A percentile compares a stretch with the other conserved stretches of the same genome.
These are phyloP conservation scores for Penicillium rolfsii DNA, from an alignment of 2,329 filamentous ascomycete genomes.

Conservation along the genomic window DNA sequence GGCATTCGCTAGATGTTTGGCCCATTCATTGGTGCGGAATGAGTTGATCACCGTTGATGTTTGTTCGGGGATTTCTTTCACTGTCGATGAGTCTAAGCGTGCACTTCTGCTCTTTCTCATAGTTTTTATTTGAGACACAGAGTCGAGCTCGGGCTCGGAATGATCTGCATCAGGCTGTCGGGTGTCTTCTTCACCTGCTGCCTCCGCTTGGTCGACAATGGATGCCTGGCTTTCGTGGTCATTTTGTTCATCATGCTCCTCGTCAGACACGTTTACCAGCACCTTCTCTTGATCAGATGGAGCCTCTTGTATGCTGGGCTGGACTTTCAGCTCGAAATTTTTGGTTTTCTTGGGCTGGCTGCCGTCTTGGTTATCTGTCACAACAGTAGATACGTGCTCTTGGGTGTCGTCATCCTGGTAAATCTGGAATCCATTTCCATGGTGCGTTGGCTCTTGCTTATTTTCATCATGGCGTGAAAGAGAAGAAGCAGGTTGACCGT, in stretches of 20 bases:
- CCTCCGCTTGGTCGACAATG: neutral
- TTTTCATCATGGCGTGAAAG: neutral
- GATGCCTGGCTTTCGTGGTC: neutral
- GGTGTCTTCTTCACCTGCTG: neutral
- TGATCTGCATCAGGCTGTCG: neutral
- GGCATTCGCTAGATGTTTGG: constrained; percentile 80
- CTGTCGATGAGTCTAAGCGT: constrained; percentile 39
- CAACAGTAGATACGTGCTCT: neutral
- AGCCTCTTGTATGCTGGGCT: neutral
- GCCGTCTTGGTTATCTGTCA: neutral
- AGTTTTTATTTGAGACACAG: constrained; percentile 9
- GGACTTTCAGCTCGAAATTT: neutral
- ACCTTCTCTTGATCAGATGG: neutral
- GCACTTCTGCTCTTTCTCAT: constrained; percentile 25
- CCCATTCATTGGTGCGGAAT: constrained; percentile 94
- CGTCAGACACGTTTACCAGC: neutral
- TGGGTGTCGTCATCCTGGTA: neutral
- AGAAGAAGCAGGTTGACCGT: neutral
- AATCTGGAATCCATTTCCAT: constrained; percentile 1
- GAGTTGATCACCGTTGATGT: constrained; percentile 77
- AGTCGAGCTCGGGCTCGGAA: constrained; percentile 1
- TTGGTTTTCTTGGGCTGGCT: neutral
- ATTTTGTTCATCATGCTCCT: neutral
- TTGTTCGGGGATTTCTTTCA: constrained; percentile 67
- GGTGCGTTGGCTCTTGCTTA: neutral